These are phyloP conservation scores for Sophora flavescens DNA, from an alignment of 306 rosid species.

Conservation along the genomic window DNA sequence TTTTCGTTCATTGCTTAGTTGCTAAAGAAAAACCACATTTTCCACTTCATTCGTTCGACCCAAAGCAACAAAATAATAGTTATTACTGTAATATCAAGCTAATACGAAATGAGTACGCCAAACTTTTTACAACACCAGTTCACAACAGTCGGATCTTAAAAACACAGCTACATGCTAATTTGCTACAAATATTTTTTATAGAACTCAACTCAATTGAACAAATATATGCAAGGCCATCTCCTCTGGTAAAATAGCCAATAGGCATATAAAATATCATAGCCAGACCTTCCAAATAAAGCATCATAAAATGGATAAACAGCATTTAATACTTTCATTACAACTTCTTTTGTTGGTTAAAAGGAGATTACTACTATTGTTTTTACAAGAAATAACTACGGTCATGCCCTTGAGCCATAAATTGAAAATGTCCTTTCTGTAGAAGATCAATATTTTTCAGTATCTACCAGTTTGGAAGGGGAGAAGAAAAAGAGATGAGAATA, in stretches of 20 bases:
- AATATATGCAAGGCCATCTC: background rate
- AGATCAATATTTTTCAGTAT: background rate
- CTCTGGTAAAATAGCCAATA: background rate
- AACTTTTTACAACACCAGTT: conserved; percentile 6
- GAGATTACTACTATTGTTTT: background rate
- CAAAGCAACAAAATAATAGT: conserved; percentile 10
- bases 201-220: background rate
- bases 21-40: conserved; percentile 3
- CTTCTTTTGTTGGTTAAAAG: background rate
- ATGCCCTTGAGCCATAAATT: background rate
- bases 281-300: background rate
- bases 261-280: conserved; percentile 12
- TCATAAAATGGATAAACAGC: conserved; percentile 3
- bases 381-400: background rate
- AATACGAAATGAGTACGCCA: background rate
- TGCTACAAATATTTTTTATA: background rate
- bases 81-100: background rate
- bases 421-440: background rate
- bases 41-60: background rate
- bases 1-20: background rate
- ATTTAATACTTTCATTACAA: conserved; percentile 9
- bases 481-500: background rate
- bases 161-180: conserved; percentile 13
- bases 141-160: background rate
- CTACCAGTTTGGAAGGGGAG: background rate